Evolutionary conservation across 2,329 filamentous ascomycete genomes (phyloP).

Genomic region (Fusarium agapanthi): DNA sequence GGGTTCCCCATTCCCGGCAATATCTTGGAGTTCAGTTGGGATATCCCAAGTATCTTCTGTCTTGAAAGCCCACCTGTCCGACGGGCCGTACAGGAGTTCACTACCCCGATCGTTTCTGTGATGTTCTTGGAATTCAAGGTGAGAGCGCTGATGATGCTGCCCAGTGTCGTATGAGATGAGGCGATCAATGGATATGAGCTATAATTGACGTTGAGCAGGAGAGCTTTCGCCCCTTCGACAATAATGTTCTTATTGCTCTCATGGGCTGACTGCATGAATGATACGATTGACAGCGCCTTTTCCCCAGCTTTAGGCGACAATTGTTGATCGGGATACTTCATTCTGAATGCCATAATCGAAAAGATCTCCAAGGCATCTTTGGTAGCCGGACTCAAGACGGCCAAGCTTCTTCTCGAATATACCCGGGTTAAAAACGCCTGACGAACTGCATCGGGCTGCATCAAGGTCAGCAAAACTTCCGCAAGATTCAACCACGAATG

Average conservation of each 20-base stretch:
- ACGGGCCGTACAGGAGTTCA: constrained; percentile 7
- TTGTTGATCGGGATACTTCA: constrained; percentile 2
- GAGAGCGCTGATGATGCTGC: constrained; percentile 2
- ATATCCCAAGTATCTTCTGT: constrained; percentile 6
- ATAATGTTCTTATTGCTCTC: constrained; percentile 1
- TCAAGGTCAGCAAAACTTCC: background rate
- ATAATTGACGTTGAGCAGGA: constrained; percentile 12
- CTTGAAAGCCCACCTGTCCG: constrained; percentile 3
- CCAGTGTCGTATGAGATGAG: background rate
- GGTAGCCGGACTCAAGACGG: background rate
- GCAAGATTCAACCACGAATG: background rate
- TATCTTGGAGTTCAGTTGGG: constrained; percentile 9
- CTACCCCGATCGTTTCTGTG: background rate
- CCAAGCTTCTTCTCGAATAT: constrained; percentile 8
- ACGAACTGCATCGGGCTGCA: background rate
- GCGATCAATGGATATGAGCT: constrained; percentile 4
- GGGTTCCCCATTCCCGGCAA: background rate
- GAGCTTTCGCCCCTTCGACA: constrained; percentile 3
- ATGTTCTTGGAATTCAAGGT: constrained; percentile 2
- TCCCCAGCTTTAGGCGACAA: background rate
- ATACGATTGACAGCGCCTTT: background rate
- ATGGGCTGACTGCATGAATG: constrained; percentile 2
- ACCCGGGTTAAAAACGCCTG: background rate
- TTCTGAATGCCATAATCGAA: background rate
- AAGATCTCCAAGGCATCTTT: constrained; percentile 1